Base-by-base conservation (phyloP, 768 basidiomycete species). In the Ramaria rubella region DNA sequence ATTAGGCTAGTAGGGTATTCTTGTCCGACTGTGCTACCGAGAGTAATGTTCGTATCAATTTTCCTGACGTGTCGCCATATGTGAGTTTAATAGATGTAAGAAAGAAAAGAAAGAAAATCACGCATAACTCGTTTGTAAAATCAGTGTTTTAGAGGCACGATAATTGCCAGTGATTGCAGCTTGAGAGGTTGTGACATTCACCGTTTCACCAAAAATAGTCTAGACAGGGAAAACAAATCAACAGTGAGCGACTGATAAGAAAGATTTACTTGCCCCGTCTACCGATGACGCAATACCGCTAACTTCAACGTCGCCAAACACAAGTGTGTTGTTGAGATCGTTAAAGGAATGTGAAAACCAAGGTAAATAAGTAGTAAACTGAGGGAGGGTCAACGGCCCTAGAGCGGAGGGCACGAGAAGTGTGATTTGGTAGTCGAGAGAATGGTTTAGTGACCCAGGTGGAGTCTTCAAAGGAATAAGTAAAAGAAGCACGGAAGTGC, bases 51-150 rank as follows among this genome's bases (percentile, higher is more conserved):
- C 8, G 55, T 45, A 19, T 56, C 55, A 19, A 56, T 56, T 34
- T 33, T 45, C 29, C 55, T 48, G 27, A 15, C n/a, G n/a, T n/a
- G n/a, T n/a, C n/a, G n/a, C n/a, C n/a, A n/a, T n/a, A n/a, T n/a
- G n/a, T n/a, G n/a, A n/a, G n/a, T n/a, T n/a, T n/a, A n/a, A n/a
- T n/a, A n/a, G n/a, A n/a, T n/a, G n/a, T n/a, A n/a, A n/a, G n/a
- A n/a, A n/a, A n/a, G n/a, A n/a, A n/a, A 56, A 15, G 43, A 27
- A 19, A 33, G 31, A 34, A 21, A 56, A 43, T 56, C 42, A 56
- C 55, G 44, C 55, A 12, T 17, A 56, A 49, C 55, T 56, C 45
- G 43, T 56, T 45, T 56, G 55, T 15, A 56, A 24, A 7, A 48
- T 15, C 31, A 56, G 31, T 14, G 44, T 46, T 14, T 56, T 38